Conservation (phyloP, 805 yeast genomes). For the Hanseniaspora thailandica region DNA sequence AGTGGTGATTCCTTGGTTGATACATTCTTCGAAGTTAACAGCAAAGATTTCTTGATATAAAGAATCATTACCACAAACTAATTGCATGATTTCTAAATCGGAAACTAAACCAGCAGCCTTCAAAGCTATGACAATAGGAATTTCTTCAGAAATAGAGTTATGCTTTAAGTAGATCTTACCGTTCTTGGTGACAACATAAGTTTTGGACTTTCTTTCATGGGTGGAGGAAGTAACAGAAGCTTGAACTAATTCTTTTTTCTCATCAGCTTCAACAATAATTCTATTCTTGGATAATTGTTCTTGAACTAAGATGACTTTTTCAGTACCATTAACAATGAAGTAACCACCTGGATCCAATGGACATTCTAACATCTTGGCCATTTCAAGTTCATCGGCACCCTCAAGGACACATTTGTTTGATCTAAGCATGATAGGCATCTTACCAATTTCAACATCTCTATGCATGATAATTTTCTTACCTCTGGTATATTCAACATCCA, state of each 20-base stretch:
- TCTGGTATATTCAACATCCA: conserved; percentile 93
- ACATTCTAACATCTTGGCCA: conserved; percentile 87
- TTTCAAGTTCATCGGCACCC: conserved; percentile 63
- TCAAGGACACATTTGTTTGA: conserved; percentile 81
- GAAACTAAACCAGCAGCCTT: conserved; percentile 93
- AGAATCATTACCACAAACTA: conserved; percentile 84
- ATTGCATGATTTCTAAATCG: conserved; percentile 83
- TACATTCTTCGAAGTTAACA: conserved; percentile 86
- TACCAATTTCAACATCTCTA: conserved; percentile 83
- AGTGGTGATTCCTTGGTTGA: conserved; percentile 71
- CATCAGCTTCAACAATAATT: conserved; percentile 96
- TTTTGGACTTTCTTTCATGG: conserved; percentile 94
- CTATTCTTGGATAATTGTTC: conserved; percentile 95
- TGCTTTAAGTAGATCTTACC: conserved; percentile 84
- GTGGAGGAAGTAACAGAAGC: conserved; percentile 97
- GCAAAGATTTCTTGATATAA: conserved; percentile 86
- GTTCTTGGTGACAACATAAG: conserved; percentile 87
- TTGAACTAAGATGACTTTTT: conserved; percentile 90
- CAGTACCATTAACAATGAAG: conserved; percentile 94
- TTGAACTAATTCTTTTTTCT: conserved; percentile 84
- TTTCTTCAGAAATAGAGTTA: conserved; percentile 88
- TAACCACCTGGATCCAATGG: conserved; percentile 99
- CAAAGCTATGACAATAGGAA: conserved; percentile 83
- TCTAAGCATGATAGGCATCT: conserved; percentile 97
- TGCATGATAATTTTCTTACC: conserved; percentile 87